Percentiles rank a stretch among this genome's conserved stretches.
Evolutionary conservation across 129 eudicot genomes (phyloP).

Genomic region (Chrysanthemum makinoi): DNA sequence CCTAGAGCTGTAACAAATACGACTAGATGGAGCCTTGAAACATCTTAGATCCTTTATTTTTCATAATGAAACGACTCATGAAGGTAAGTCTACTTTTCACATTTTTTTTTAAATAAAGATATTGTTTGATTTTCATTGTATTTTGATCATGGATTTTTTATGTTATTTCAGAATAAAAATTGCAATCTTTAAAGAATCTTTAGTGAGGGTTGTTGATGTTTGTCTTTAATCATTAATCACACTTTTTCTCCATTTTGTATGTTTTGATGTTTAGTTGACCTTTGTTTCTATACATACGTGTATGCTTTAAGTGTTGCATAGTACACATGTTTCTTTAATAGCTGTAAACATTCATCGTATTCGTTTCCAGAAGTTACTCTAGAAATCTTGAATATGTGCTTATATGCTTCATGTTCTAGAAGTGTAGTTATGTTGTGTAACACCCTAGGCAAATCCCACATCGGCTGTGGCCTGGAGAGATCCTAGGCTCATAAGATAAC

Average conservation of each 20-base stretch:
- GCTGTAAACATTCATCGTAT: conserved; percentile 1
- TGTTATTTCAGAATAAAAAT: conserved; percentile 2
- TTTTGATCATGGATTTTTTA: conserved; percentile 5
- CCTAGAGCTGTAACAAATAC: too few relatives aligned
- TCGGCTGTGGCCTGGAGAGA: too few relatives aligned
- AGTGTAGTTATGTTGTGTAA: conserved; percentile 17
- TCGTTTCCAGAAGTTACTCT: conserved; percentile 7
- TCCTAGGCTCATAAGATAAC: too few relatives aligned
- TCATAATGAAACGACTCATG: too few relatives aligned
- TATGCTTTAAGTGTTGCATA: not conserved
- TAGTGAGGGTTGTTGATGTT: conserved; percentile 25
- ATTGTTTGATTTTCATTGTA: conserved; percentile 8
- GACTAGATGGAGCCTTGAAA: too few relatives aligned
- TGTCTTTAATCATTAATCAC: not conserved
- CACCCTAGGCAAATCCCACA: too few relatives aligned
- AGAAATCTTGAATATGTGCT: conserved; percentile 8
- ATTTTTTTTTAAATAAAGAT: not conserved
- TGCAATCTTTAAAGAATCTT: conserved; percentile 15
- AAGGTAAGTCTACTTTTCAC: too few relatives aligned
- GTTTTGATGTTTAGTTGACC: conserved; percentile 20
- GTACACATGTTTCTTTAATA: not conserved
- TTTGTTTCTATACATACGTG: conserved; percentile 1
- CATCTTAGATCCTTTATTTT: too few relatives aligned
- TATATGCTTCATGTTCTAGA: conserved; percentile 2
- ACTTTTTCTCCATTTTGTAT: not conserved